phyloP scores from a whole-genome alignment of 495 filamentous ascomycete genomes.

The Talaromyces ruber region DNA sequence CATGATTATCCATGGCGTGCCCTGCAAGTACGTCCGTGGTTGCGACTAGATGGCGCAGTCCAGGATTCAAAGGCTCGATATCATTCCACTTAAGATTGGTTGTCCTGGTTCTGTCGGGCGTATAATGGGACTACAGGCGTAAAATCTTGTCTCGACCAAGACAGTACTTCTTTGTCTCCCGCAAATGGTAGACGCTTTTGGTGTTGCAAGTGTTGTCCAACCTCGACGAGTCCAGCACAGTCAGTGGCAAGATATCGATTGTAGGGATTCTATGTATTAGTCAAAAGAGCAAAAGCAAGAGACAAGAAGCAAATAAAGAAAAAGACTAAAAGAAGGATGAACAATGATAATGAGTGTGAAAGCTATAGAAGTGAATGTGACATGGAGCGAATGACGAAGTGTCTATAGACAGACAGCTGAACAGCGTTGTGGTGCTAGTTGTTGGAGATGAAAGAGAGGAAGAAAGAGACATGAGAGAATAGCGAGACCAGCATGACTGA shows the following conservation, averaged over 20 bases:
- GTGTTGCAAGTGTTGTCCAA: neutral
- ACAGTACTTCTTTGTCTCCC: neutral
- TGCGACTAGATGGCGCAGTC: neutral
- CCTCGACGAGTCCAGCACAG: neutral
- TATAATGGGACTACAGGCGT: neutral
- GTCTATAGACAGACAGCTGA: neutral
- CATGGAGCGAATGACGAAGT: neutral
- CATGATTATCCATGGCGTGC: neutral
- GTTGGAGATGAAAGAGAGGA: neutral
- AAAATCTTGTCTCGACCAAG: neutral
- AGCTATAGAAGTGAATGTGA: neutral
- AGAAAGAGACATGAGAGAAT: neutral
- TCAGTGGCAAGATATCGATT: neutral
- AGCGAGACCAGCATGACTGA: neutral
- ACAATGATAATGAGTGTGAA: neutral
- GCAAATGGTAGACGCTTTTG: neutral
- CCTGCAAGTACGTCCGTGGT: neutral
- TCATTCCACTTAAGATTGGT: neutral
- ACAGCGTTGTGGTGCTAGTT: neutral
- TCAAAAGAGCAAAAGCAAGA: neutral
- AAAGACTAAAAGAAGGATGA: neutral
- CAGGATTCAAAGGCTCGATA: neutral
- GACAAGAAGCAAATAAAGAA: neutral
- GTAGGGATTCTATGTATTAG: neutral
- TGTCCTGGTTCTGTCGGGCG: neutral